phyloP scores from a whole-genome alignment of 768 basidiomycete genomes.

The Mycena venus region DNA sequence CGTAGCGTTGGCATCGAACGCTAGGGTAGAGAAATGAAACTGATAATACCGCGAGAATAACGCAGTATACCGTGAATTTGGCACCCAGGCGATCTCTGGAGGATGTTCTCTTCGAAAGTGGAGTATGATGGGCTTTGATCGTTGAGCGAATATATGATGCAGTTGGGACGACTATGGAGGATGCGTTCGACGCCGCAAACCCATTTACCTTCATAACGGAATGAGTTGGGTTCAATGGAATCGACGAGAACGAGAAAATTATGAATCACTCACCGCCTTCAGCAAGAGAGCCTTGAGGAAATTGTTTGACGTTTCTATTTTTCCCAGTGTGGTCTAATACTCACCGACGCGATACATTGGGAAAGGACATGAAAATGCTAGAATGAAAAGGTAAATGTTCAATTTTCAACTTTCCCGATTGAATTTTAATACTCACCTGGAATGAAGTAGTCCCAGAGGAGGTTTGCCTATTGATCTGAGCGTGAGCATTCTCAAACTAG shows the following conservation, averaged over 20 bases:
- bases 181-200: slow-evolving; percentile 62
- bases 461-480: neutral
- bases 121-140: slow-evolving; percentile 50
- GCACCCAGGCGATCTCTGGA: slow-evolving; percentile 46
- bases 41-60: neutral
- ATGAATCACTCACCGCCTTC: neutral
- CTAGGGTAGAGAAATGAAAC: neutral
- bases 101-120: slow-evolving; percentile 58
- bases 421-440: too few relatives aligned
- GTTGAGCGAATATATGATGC: slow-evolving; percentile 62
- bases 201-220: slow-evolving; percentile 51
- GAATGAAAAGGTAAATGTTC: too few relatives aligned
- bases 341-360: slow-evolving; percentile 42
- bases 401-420: too few relatives aligned
- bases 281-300: neutral
- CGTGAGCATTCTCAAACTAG: neutral
- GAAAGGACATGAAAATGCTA: slow-evolving; percentile 44
- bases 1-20: slow-evolving; percentile 23
- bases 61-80: slow-evolving; percentile 41
- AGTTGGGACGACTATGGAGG: slow-evolving; percentile 49
- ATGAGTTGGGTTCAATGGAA: too few relatives aligned
- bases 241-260: neutral
- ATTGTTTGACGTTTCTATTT: neutral
- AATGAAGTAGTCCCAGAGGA: slow-evolving; percentile 46
- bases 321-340: neutral